These are phyloP conservation scores for Mrakia frigida DNA, from an alignment of 768 basidiomycete genomes.

Conservation along the genomic window DNA sequence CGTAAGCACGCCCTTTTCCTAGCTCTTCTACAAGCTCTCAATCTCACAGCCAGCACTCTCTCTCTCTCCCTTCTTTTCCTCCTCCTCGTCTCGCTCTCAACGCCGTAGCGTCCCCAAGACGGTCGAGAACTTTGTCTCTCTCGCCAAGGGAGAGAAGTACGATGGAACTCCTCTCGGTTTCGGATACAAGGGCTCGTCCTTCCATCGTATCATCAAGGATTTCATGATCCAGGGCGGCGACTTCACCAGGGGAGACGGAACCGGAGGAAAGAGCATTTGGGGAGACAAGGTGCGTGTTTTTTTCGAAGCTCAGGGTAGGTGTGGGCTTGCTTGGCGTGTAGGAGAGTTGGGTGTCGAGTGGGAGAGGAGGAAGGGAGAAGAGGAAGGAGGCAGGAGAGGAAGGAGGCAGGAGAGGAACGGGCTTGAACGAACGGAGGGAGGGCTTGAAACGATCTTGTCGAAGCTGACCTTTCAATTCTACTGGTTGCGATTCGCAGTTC, in stretches of 20 bases:
- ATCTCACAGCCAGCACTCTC: no score
- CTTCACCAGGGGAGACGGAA: conserved; percentile 57
- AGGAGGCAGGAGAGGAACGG: not conserved
- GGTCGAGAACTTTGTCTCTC: conserved; percentile 92
- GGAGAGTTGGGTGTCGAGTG: no score
- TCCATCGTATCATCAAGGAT: conserved; percentile 69
- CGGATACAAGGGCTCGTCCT: conserved; percentile 91
- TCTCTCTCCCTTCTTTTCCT: not conserved
- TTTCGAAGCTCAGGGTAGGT: no score
- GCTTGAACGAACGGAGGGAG: not conserved
- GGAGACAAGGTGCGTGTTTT: conserved; percentile 25
- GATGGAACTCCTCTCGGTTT: conserved; percentile 71
- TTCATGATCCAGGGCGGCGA: conserved; percentile 60
- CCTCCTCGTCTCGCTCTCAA: not conserved
- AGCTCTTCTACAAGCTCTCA: no score
- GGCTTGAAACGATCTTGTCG: not conserved
- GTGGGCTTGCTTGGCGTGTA: no score
- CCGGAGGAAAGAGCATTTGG: conserved; percentile 41
- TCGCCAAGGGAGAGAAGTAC: conserved; percentile 75
- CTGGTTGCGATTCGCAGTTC: conserved; percentile 57
- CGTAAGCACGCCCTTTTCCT: conserved; percentile 37
- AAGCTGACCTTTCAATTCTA: not conserved
- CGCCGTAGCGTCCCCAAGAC: conserved; percentile 87
- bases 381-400: no score
- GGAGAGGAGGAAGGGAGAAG: conserved; percentile 38